Percentiles rank a stretch among this genome's conserved stretches.
phyloP scores from a whole-genome alignment of 495 filamentous ascomycete species.

The Aspergillus bridgeri region DNA sequence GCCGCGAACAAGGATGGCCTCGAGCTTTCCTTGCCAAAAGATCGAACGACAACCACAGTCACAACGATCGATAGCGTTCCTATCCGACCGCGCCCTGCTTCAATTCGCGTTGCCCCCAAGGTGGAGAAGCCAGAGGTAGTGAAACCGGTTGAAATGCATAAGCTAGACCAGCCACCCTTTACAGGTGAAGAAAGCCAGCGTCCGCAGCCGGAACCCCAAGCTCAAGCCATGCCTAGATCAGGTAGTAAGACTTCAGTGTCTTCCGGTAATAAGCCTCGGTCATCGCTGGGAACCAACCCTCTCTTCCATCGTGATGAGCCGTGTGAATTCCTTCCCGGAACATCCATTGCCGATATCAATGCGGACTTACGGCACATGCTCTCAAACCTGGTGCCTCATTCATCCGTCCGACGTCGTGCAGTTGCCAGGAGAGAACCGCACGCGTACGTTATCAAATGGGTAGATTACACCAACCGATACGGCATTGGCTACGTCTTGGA shows the following conservation, averaged over 20 bases:
- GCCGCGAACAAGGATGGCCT: constrained; percentile 26
- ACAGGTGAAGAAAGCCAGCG: constrained; percentile 6
- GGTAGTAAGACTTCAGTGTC: constrained; percentile 31
- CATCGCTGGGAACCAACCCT: constrained; percentile 37
- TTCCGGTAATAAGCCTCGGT: constrained; percentile 33
- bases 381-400: constrained; percentile 35
- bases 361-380: constrained; percentile 42
- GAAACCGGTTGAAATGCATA: constrained; percentile 1
- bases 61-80: constrained; percentile 22
- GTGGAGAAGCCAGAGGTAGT: constrained; percentile 4
- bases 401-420: constrained; percentile 32
- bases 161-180: constrained; percentile 1
- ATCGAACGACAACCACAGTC: constrained; percentile 24
- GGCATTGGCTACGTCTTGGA: constrained; percentile 83
- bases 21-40: constrained; percentile 15
- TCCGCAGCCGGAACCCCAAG: constrained; percentile 11
- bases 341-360: constrained; percentile 41
- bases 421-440: constrained; percentile 35
- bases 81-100: constrained; percentile 7
- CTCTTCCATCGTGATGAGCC: constrained; percentile 39
- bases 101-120: constrained; percentile 3
- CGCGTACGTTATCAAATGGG: constrained; percentile 77
- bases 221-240: constrained; percentile 16
- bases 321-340: constrained; percentile 35
- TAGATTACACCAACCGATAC: constrained; percentile 91